phyloP scores from a whole-genome alignment of 2,329 filamentous ascomycete species.

The Penicillium sp. region DNA sequence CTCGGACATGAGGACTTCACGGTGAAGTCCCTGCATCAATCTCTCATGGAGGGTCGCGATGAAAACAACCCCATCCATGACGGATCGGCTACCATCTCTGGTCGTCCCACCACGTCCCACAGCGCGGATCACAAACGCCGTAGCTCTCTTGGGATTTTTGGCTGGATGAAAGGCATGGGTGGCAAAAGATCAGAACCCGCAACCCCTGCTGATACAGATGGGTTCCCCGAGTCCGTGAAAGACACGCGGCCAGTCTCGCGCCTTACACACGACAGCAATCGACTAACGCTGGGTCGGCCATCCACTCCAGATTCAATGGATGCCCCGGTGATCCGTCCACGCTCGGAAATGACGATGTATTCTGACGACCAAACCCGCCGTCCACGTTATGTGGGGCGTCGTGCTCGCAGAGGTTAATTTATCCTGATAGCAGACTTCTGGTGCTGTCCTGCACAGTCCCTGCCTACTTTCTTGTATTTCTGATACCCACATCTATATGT shows the following conservation, averaged over 20 bases:
- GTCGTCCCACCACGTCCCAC: slow-evolving; percentile 32
- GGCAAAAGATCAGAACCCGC: slow-evolving; percentile 27
- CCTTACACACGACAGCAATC: slow-evolving; percentile 19
- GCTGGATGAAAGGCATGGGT: slow-evolving; percentile 45
- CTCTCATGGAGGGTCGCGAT: slow-evolving; percentile 34
- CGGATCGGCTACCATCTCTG: slow-evolving; percentile 20
- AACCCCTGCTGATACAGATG: slow-evolving; percentile 7
- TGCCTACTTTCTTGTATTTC: slow-evolving; percentile 4
- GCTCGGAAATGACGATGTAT: slow-evolving; percentile 11
- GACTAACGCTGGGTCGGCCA: slow-evolving; percentile 8
- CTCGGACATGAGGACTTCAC: not conserved
- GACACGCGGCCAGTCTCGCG: slow-evolving; percentile 22
- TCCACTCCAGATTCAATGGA: slow-evolving; percentile 21
- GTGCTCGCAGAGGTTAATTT: slow-evolving; percentile 27
- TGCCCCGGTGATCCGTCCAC: slow-evolving; percentile 12
- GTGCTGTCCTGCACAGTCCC: not conserved
- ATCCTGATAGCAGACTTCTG: not conserved
- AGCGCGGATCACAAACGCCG: slow-evolving; percentile 41
- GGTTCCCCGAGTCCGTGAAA: slow-evolving; percentile 6
- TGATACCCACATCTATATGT: slow-evolving; percentile 8
- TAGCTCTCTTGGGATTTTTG: slow-evolving; percentile 42
- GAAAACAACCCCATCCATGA: slow-evolving; percentile 13
- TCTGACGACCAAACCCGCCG: slow-evolving; percentile 27
- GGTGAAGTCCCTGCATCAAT: slow-evolving; percentile 28
- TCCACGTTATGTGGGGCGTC: slow-evolving; percentile 38